phyloP scores from a whole-genome alignment of 495 filamentous ascomycete genomes.

The Neurospora pannonica region DNA sequence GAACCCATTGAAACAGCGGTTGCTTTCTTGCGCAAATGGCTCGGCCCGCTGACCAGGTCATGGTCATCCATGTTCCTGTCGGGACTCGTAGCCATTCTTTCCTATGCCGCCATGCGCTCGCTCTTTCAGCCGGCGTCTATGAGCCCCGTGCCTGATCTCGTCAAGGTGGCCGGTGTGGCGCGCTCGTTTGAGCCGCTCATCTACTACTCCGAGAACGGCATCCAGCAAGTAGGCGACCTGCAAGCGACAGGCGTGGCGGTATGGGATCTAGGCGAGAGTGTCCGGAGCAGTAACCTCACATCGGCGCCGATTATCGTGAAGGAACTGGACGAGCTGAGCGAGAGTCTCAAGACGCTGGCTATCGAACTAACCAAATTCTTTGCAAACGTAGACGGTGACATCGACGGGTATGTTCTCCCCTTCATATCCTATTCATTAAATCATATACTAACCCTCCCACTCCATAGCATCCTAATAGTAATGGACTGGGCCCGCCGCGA shows the following conservation, averaged over 20 bases:
- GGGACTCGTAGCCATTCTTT: conserved; percentile 45
- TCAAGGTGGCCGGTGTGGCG: conserved; percentile 80
- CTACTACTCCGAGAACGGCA: conserved; percentile 81
- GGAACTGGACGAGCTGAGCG: conserved; percentile 72
- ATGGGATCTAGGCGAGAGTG: conserved; percentile 83
- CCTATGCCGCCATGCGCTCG: conserved; percentile 50
- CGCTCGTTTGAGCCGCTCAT: conserved; percentile 86
- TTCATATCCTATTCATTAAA: too few species aligned
- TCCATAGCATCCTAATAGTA: conserved; percentile 67
- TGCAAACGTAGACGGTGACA: conserved; percentile 81
- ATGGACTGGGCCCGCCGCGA: conserved; percentile 94
- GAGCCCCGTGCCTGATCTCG: conserved; percentile 71
- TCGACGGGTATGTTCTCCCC: conserved; percentile 50
- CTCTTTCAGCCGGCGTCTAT: conserved; percentile 57
- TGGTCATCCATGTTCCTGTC: conserved; percentile 53
- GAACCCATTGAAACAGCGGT: conserved; percentile 75
- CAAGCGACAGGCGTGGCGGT: conserved; percentile 86
- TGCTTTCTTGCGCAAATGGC: conserved; percentile 47
- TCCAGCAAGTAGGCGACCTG: conserved; percentile 71
- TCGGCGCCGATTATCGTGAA: conserved; percentile 74
- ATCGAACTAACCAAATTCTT: conserved; percentile 82
- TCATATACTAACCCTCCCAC: conserved; percentile 1
- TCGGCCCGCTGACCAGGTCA: conserved; percentile 51
- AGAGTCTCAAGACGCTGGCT: conserved; percentile 70
- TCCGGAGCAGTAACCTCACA: conserved; percentile 82